Conservation (phyloP, 148 eudicot genomes). For the Rhododendron williamsianum region DNA sequence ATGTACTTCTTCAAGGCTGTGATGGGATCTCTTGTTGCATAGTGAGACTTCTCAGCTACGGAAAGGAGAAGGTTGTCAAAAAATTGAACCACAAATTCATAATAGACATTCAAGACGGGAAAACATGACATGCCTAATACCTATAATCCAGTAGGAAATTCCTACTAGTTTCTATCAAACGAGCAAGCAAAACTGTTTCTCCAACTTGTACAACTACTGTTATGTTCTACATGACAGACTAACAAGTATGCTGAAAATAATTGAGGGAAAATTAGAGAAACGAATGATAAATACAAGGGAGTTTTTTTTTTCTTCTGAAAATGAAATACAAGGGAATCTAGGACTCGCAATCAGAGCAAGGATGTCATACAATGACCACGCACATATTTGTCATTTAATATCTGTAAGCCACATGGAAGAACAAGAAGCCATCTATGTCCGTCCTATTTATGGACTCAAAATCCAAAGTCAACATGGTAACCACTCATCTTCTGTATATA, state of each 20-base stretch:
- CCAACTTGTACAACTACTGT: not conserved
- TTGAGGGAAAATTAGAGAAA: not conserved
- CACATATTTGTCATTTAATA: not conserved
- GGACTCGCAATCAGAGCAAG: not conserved
- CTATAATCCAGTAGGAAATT: not conserved
- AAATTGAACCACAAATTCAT: not conserved
- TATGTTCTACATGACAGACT: not conserved
- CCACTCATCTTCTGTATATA: not conserved
- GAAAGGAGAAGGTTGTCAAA: not conserved
- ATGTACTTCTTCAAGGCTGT: constrained; percentile 69
- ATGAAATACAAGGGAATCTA: not conserved
- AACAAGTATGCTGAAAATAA: not conserved
- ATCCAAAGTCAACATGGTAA: not conserved
- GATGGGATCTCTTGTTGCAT: constrained; percentile 83
- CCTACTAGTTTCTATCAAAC: not conserved
- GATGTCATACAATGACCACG: not conserved
- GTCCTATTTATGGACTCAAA: not conserved
- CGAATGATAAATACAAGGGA: not conserved
- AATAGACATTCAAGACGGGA: not conserved
- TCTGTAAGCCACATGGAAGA: not conserved
- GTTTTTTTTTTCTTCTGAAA: not conserved
- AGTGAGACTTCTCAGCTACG: constrained; percentile 81
- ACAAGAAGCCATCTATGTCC: not conserved
- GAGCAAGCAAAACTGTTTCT: not conserved
- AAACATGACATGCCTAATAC: not conserved